Percentiles rank a stretch among this genome's conserved stretches.
Conservation (phyloP, 352 stramenopile genomes). For the Pseudoperonospora humuli region DNA sequence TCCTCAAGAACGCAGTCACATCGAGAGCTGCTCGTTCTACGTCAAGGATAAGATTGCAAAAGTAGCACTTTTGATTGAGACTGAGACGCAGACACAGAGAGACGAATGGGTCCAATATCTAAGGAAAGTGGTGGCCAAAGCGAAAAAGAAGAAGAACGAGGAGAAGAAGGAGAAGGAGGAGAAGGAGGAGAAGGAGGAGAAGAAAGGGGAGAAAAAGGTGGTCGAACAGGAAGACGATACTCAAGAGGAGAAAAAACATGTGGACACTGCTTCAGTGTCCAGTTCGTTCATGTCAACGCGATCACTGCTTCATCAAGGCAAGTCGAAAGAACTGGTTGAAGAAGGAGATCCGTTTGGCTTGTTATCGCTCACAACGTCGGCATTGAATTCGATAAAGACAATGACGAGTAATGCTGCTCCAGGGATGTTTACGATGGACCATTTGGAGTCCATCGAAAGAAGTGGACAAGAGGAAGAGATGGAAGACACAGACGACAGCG, state of each 20-base stretch:
- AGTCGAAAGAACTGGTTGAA: slow-evolving; percentile 31
- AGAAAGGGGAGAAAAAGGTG: slow-evolving; percentile 19
- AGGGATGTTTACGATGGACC: slow-evolving; percentile 42
- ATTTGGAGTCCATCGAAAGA: slow-evolving; percentile 31
- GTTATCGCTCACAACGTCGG: slow-evolving; percentile 39
- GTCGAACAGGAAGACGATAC: slow-evolving; percentile 20
- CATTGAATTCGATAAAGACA: slow-evolving; percentile 22
- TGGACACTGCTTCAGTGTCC: slow-evolving; percentile 3
- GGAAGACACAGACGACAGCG: slow-evolving; percentile 19
- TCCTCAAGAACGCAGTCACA: slow-evolving; percentile 16
- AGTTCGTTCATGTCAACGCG: slow-evolving; percentile 18
- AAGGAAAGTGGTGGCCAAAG: slow-evolving; percentile 2
- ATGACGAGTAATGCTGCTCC: slow-evolving; percentile 14
- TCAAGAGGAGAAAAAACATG: too few relatives aligned
- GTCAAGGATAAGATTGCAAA: slow-evolving; percentile 27
- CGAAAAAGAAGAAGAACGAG: neutral
- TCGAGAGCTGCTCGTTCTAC: slow-evolving; percentile 44
- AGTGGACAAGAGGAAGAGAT: slow-evolving; percentile 18
- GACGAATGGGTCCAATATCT: slow-evolving; percentile 30
- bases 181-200: slow-evolving; percentile 5
- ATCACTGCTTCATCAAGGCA: slow-evolving; percentile 30
- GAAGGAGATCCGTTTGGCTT: slow-evolving; percentile 40
- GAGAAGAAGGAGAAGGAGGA: slow-evolving; percentile 1
- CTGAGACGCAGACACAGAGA: slow-evolving; percentile 20
- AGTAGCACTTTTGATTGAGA: slow-evolving; percentile 20